Evolutionary conservation across 1,284 basidiomycete species (phyloP), one percentile per base, ranked within the genome.

Genomic region (Melampsora larici-populina): DNA sequence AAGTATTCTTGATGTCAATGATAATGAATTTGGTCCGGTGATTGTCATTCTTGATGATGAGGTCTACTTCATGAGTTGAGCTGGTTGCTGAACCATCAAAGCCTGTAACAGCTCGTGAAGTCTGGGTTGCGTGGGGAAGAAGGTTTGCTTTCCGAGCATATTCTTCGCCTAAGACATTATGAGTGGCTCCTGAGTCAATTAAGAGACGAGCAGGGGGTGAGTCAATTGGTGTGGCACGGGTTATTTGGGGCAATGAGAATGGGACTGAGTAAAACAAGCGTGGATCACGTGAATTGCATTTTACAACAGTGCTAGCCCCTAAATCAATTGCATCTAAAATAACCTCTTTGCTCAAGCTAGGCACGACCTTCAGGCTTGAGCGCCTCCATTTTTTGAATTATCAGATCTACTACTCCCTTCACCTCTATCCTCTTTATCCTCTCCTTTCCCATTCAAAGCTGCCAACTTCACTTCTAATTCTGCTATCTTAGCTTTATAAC

Each of bases 141-240:
- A 65, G 29, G 1, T 29, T 29, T 36, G 8, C 1, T 36, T 21
- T 15, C 2, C 26, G 5, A 3, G 63, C n/a, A 31, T 2, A 65
- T 21, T 1, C 5, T 15, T 65, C 63, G 46, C 63, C 11, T 7
- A 65, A 21, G 1, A 65, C 63, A 17, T 65, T 24, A 36, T 65
- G 63, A 6, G 63, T 65, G n/a, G 63, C 63, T 9, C 63, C 63
- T 9, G 63, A 65, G 63, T 65, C 63, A 31, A 65, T 26, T 9
- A 65, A 29, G 11, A 65, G 46, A n/a, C 1, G 15, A 3, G 63
- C 6, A 36, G 9, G 1, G 21, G 46, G 63, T 18, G 29, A 26
- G 63, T n/a, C n/a, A n/a, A 29, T 33, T 43, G n/a, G 8, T 65
- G 24, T 18, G n/a, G 63, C 62, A 24, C 29, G 15, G 29, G 62